phyloP scores from a whole-genome alignment of 306 rosid species.

The Casuarina cunninghamiana region DNA sequence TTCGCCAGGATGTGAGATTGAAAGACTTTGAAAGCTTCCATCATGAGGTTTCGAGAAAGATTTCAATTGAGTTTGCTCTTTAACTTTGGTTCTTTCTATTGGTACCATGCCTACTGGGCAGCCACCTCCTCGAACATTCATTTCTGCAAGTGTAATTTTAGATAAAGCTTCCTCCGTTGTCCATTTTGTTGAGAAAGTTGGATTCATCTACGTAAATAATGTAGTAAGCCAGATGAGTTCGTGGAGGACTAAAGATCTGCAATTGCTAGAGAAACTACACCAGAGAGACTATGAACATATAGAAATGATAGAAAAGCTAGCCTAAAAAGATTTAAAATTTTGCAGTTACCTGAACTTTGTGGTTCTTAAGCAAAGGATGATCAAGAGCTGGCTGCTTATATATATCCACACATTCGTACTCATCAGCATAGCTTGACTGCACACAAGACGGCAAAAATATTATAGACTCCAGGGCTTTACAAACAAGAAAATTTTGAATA shows the following conservation, averaged over 20 bases:
- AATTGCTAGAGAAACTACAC: background rate
- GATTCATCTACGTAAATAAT: slow-evolving; percentile 1
- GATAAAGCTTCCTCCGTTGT: slow-evolving; percentile 1
- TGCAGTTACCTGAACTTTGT: slow-evolving; percentile 26
- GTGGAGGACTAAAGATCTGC: background rate
- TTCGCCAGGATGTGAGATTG: background rate
- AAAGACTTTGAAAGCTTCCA: slow-evolving; percentile 3
- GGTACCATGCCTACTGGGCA: slow-evolving; percentile 30
- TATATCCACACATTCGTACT: slow-evolving; percentile 31
- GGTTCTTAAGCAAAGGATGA: slow-evolving; percentile 36
- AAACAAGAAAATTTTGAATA: too few species aligned
- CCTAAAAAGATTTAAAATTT: background rate
- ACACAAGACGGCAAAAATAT: background rate
- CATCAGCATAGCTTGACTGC: background rate
- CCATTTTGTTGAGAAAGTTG: background rate
- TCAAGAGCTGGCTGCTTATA: slow-evolving; percentile 33
- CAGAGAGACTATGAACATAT: too few species aligned
- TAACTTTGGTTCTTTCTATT: slow-evolving; percentile 18
- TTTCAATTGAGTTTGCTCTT: background rate
- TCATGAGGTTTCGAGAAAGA: background rate
- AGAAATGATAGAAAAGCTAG: too few species aligned
- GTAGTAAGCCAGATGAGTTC: background rate
- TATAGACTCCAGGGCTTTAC: background rate
- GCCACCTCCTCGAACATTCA: slow-evolving; percentile 1
- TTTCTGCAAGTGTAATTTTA: background rate